Base-by-base conservation (phyloP, 495 filamentous ascomycete genomes). In the Aspergillus avenaceus region DNA sequence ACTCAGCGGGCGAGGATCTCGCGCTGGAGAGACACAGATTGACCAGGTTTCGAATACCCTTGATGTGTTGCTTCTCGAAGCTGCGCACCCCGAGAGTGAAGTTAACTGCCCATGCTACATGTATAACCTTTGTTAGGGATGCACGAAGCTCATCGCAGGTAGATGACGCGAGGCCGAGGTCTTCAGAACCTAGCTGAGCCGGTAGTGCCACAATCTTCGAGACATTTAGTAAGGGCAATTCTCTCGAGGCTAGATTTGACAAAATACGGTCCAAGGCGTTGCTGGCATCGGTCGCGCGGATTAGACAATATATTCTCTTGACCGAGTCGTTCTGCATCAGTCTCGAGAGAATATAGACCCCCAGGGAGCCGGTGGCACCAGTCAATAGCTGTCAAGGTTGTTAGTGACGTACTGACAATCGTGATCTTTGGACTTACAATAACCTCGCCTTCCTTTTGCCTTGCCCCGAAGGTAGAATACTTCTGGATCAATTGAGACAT, bases 71-170 rank as follows among this genome's bases (percentile, higher is more conserved):
- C 26, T 68, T 64, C 19, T 74, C 77, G 53, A 88, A 87, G 36
- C 74, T 81, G 8, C 69, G 59, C 1, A 86, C 70, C n/a, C 75
- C 73, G 41, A 83, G 68, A 48, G 80, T 84, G 69, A 88, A 88
- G 61, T 88, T 87, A n/a, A 88, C 85, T 0, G 81, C 76, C 84
- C 85, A 88, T 16, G 83, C 85, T 3, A 76, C 72, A 58, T 87
- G 85, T 27, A 86, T 76, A 25, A 85, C 66, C 0, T 70, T 58
- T 0, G 78, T 82, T 1, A 68, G 60, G 16, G 68, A 67, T 1
- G 61, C 58, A 0, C 65, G 68, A 0, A 87, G 60, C 1, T 69
- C 47, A 0, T 65, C 50, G 29, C 71, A 13, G 55, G 56, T 4
- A 63, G 41, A 8, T 72, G 64, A 2, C 62, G 67, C 8, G 65